Percentiles rank a stretch among this genome's conserved stretches.
phyloP scores from a whole-genome alignment of 176 grass and related monocot genomes.

The bread wheat (Triticum aestivum) region DNA sequence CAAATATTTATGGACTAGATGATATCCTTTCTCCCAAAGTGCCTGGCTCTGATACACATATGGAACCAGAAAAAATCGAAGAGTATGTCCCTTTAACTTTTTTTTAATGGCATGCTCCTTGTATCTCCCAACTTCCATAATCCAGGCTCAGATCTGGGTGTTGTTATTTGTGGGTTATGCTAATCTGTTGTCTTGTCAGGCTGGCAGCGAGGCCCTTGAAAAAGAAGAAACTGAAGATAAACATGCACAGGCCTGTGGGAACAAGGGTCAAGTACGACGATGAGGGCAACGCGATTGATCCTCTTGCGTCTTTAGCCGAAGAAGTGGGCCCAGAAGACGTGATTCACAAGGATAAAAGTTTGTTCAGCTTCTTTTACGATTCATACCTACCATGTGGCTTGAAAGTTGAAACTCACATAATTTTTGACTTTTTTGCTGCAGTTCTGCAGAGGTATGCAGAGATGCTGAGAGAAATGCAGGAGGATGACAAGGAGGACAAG shows the following conservation, averaged over 20 bases:
- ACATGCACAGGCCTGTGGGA: conserved; percentile 70
- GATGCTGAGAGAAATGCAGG: conserved; percentile 70
- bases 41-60: conserved; percentile 19
- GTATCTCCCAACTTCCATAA: conserved; percentile 8
- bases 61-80: conserved; percentile 23
- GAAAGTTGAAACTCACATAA: not conserved
- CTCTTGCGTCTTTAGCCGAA: conserved; percentile 72
- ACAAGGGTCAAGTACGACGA: conserved; percentile 89
- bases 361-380: not conserved
- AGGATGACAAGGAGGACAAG: conserved; percentile 90
- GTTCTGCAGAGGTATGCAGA: conserved; percentile 71
- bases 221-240: conserved; percentile 97
- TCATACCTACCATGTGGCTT: not conserved
- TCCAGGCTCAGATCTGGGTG: not conserved
- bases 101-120: conserved; percentile 9
- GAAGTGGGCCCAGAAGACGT: conserved; percentile 42
- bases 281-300: conserved; percentile 68
- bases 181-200: conserved; percentile 34
- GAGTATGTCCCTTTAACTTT: conserved; percentile 42
- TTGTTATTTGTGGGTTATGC: not conserved
- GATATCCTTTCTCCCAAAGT: conserved; percentile 62
- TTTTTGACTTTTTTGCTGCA: conserved; percentile 24
- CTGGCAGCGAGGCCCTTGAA: conserved; percentile 50
- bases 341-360: conserved; percentile 61
- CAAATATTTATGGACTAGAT: conserved; percentile 24